Evolutionary conservation across 805 yeast genomes (phyloP), one percentile per base, ranked within the genome.

Genomic region (Teunomyces aglyptinius): DNA sequence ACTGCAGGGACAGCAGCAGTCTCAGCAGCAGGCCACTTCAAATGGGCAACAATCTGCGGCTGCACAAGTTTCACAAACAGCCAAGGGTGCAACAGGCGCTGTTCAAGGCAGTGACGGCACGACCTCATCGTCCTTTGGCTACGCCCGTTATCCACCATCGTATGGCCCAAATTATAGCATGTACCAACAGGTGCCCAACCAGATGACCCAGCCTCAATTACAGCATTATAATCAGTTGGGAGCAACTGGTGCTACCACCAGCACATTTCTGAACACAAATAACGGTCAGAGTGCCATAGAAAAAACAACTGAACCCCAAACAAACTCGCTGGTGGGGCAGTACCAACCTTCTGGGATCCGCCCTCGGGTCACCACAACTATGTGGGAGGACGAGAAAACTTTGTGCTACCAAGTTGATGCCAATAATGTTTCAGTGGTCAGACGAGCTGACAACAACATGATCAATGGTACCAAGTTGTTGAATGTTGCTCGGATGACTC

Each of bases 321-420:
- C 52, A 35, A 59, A 52, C 48, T 65, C 73, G 12, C 53, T 67
- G 6, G 74, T 70, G 42, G 77, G 76, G 36, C 77, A 70, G 49
- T 71, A 63, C 53, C 78, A 71, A 55, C 76, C 76, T 5, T 73
- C 75, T 2, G 76, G 75, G 2, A 63, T 72, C 46, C 57, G 85
- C 28, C 88, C 86, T 6, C 71, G 84, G 50, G 89, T 86, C 44
- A 85, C 90, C 44, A 86, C 94, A 18, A 86, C 94, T n/a, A 79
- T 85, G 78, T 87, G 96, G 96, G 94, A 87, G 60, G 95, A 87
- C 61, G 95, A 87, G 59, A 83, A 85, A 55, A 87, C 95, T 0
- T 65, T 87, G 44, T 87, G 94, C 61, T 87, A 86, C 69, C 94
- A 86, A 65, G 92, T 87, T 26, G 94, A 86, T 58, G 91, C 89